A percentile compares a stretch with the other conserved stretches of the same genome.
These are phyloP conservation scores for Pugionium dolabratum DNA, from an alignment of 345 rosid genomes.

Conservation along the genomic window DNA sequence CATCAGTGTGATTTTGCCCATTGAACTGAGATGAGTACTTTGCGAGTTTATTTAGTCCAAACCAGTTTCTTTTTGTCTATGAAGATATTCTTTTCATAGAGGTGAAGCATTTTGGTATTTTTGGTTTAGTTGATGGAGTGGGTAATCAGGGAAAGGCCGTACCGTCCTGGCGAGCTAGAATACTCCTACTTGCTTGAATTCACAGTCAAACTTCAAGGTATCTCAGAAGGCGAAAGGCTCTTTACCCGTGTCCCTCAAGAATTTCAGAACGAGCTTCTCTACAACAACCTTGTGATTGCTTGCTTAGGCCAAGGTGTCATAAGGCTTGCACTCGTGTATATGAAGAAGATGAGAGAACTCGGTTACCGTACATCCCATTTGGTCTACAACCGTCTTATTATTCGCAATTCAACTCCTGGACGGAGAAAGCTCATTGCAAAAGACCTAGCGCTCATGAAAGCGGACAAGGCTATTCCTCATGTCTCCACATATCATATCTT, in stretches of 20 bases:
- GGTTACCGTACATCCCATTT: conserved; percentile 68
- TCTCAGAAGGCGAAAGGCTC: conserved; percentile 72
- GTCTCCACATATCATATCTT: conserved; percentile 86
- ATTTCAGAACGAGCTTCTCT: conserved; percentile 83
- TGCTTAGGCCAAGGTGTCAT: conserved; percentile 77
- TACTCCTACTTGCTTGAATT: conserved; percentile 85
- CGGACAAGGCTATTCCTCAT: conserved; percentile 73
- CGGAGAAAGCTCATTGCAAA: conserved; percentile 68
- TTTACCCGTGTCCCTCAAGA: conserved; percentile 68
- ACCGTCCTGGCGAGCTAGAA: conserved; percentile 75
- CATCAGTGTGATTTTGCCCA: conserved; percentile 10
- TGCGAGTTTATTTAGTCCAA: background rate
- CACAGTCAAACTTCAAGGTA: conserved; percentile 72
- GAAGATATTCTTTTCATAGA: background rate
- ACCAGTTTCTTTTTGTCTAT: background rate
- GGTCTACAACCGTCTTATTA: conserved; percentile 79
- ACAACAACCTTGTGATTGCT: conserved; percentile 81
- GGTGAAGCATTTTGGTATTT: conserved; percentile 12
- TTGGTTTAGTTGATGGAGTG: conserved; percentile 84
- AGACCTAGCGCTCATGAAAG: conserved; percentile 82
- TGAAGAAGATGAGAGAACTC: conserved; percentile 93
- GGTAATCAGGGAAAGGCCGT: conserved; percentile 89
- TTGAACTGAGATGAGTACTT: background rate
- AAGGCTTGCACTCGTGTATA: conserved; percentile 73
- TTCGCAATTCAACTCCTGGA: conserved; percentile 70